Evolutionary conservation across 2,329 filamentous ascomycete genomes (phyloP).

Genomic region (Coleophoma eucalyptorum): DNA sequence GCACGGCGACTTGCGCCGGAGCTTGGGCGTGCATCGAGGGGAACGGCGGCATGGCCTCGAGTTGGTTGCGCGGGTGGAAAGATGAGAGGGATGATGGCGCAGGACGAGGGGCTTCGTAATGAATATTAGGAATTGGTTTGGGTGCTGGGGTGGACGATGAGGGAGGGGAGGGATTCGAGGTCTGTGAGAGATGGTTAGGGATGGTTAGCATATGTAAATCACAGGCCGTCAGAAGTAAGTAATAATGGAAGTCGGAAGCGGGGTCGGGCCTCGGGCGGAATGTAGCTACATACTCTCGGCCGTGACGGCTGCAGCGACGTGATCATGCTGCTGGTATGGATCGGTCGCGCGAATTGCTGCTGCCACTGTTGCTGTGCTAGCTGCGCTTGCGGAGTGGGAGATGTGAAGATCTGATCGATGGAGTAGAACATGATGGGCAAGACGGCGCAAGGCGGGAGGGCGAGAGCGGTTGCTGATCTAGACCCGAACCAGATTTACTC

Average conservation of each 20-base stretch:
- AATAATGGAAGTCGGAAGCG: neutral
- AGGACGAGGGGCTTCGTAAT: too few species aligned
- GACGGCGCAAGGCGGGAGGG: too few species aligned
- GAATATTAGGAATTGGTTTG: too few species aligned
- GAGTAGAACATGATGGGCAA: slow-evolving; percentile 3
- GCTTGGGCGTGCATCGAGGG: slow-evolving; percentile 15
- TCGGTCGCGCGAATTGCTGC: too few species aligned
- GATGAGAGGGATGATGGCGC: neutral
- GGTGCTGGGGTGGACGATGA: too few species aligned
- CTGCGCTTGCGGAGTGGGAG: slow-evolving; percentile 3
- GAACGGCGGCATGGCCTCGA: slow-evolving; percentile 43
- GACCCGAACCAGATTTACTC: too few species aligned
- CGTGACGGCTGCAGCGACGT: slow-evolving; percentile 15
- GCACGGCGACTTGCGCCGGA: slow-evolving; percentile 18
- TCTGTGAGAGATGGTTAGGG: too few species aligned
- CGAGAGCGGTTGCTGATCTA: too few species aligned
- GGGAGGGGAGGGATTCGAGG: too few species aligned
- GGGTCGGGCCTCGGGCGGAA: too few species aligned
- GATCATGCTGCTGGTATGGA: slow-evolving; percentile 8
- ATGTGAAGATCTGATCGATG: slow-evolving; percentile 12
- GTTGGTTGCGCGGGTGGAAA: slow-evolving; percentile 34
- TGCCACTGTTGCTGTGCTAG: neutral
- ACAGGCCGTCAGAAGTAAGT: neutral
- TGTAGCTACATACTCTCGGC: slow-evolving; percentile 9
- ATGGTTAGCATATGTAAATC: neutral